Percentiles rank a stretch among this genome's conserved stretches.
Conservation (phyloP, 371 early-diverging fungal genomes). For the Amoeboaphelidium occidentale region DNA sequence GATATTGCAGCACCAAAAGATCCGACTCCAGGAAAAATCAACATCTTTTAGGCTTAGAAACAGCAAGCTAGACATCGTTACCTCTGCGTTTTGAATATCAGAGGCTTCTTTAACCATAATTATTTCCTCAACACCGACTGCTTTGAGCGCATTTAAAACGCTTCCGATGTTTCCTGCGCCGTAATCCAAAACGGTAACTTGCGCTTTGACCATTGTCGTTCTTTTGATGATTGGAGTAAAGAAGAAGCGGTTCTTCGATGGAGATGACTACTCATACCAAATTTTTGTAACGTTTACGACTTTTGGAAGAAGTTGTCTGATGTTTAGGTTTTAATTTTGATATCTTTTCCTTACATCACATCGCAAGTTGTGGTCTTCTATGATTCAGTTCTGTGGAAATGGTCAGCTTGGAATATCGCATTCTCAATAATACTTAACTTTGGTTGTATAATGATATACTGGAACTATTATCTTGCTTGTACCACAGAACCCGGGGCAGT, state of each 20-base stretch:
- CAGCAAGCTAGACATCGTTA: conserved; percentile 14
- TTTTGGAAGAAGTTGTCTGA: too few species aligned
- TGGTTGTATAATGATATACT: not conserved
- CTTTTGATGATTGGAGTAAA: too few species aligned
- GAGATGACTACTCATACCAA: too few species aligned
- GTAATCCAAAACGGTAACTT: conserved; percentile 86
- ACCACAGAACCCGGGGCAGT: not conserved
- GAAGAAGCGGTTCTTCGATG: too few species aligned
- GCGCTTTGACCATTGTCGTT: too few species aligned
- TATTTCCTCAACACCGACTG: conserved; percentile 66
- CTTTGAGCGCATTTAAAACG: conserved; percentile 70
- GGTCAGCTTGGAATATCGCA: too few species aligned
- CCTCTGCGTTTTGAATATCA: conserved; percentile 70
- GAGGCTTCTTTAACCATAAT: conserved; percentile 34
- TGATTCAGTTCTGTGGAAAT: too few species aligned
- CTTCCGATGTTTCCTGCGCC: conserved; percentile 95
- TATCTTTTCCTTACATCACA: too few species aligned
- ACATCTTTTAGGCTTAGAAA: conserved; percentile 29
- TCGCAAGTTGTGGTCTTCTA: too few species aligned
- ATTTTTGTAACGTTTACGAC: too few species aligned
- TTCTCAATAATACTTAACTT: not conserved
- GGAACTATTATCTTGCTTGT: not conserved
- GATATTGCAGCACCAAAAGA: conserved; percentile 80
- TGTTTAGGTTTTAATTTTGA: too few species aligned
- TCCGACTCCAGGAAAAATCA: conserved; percentile 95